These are phyloP conservation scores for Pseudogymnoascus sp. DNA, from an alignment of 2,329 filamentous ascomycete species.

Conservation along the genomic window DNA sequence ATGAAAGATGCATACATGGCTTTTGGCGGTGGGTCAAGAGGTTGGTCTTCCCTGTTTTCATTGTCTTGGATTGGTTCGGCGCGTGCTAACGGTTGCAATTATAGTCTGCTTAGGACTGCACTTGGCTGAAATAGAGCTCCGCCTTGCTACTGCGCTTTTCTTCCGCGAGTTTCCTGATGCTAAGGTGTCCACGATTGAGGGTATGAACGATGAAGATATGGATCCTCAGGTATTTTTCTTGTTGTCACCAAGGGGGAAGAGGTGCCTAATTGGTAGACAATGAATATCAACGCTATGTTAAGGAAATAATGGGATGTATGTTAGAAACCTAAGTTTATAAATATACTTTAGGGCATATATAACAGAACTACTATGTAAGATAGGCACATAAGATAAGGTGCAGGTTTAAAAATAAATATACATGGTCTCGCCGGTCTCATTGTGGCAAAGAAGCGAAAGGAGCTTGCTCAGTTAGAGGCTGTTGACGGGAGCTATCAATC, in stretches of 20 bases:
- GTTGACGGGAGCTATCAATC: not conserved
- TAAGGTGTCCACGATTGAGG: constrained; percentile 26
- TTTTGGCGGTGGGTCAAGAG: constrained; percentile 45
- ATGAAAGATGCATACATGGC: constrained; percentile 44
- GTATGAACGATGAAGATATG: constrained; percentile 33
- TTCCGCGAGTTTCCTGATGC: constrained; percentile 39
- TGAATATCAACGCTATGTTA: not conserved
- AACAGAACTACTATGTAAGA: constrained; percentile 45
- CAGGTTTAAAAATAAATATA: not conserved
- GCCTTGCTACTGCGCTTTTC: constrained; percentile 43
- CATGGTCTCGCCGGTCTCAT: not conserved
- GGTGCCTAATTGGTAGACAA: constrained; percentile 24
- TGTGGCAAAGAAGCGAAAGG: not conserved
- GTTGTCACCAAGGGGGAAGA: constrained; percentile 24
- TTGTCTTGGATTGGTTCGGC: not conserved
- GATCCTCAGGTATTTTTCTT: constrained; percentile 29
- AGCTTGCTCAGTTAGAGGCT: not conserved
- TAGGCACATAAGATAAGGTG: constrained; percentile 38
- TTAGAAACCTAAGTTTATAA: not conserved
- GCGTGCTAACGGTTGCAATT: not conserved
- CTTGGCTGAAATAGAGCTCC: constrained; percentile 47
- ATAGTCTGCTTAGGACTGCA: constrained; percentile 47
- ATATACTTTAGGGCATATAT: constrained; percentile 32
- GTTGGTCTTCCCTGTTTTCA: constrained; percentile 19
- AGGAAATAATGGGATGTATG: not conserved